Evolutionary conservation across 805 yeast species (phyloP).

Genomic region (Scheffersomyces ergatensis): DNA sequence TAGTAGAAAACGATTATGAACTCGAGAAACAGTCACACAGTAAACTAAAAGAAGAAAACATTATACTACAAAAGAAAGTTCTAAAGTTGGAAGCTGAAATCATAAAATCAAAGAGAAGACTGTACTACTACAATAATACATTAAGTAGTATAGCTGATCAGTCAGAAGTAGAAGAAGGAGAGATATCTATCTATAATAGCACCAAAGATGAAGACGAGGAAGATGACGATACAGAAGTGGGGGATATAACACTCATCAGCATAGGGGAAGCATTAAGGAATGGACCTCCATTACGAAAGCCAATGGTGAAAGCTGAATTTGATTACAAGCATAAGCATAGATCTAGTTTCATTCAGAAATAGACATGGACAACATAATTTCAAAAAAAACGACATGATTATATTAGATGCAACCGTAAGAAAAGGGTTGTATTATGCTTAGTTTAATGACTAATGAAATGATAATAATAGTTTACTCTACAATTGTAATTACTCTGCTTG

Average conservation of each 20-base stretch:
- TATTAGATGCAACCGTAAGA: too few species aligned
- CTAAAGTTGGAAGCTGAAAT: neutral
- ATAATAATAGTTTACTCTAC: too few species aligned
- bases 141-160: neutral
- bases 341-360: too few species aligned
- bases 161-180: neutral
- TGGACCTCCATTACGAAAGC: conserved; percentile 18
- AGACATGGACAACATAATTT: too few species aligned
- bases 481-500: too few species aligned
- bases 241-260: conserved; percentile 6
- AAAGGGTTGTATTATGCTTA: too few species aligned
- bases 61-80: neutral
- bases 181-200: neutral
- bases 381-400: too few species aligned
- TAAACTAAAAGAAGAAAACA: neutral
- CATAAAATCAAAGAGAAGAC: neutral
- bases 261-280: conserved; percentile 10
- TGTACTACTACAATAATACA: neutral
- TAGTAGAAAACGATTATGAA: conserved; percentile 40
- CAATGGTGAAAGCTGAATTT: neutral
- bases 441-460: too few species aligned
- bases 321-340: neutral
- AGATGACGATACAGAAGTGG: conserved; percentile 1
- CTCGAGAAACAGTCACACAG: conserved; percentile 15
- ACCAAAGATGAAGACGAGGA: conserved; percentile 1